phyloP scores from a whole-genome alignment of 257 asterid species.

The Rhazya stricta region DNA sequence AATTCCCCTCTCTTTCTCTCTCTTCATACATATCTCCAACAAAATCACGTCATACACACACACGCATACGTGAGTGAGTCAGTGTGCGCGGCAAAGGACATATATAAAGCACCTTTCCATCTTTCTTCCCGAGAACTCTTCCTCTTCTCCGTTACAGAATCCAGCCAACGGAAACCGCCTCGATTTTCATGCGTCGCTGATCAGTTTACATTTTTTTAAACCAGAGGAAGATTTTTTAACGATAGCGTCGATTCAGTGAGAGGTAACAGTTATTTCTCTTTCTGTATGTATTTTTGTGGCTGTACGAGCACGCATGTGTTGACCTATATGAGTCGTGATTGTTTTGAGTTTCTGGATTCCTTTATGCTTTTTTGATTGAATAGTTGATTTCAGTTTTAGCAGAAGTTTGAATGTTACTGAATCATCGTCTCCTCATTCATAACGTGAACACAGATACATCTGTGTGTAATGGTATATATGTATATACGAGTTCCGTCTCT shows the following conservation, averaged over 20 bases:
- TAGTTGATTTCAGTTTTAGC: neutral
- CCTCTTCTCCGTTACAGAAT: conserved; percentile 7
- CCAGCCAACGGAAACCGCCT: neutral
- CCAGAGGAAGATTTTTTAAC: neutral
- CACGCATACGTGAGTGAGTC: neutral
- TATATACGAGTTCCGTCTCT: too few relatives aligned
- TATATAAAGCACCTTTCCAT: conserved; percentile 11
- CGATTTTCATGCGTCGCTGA: too few relatives aligned
- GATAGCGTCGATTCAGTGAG: neutral
- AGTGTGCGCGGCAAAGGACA: conserved; percentile 2
- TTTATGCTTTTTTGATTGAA: neutral
- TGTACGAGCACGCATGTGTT: neutral
- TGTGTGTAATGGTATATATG: neutral
- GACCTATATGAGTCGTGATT: neutral
- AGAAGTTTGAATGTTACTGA: neutral
- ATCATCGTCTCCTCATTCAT: neutral
- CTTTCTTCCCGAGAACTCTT: conserved; percentile 13
- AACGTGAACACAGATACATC: neutral
- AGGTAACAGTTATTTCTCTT: neutral
- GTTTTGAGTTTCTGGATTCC: neutral
- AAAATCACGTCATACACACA: neutral
- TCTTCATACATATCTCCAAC: neutral
- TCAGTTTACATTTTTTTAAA: neutral
- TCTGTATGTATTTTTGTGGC: neutral
- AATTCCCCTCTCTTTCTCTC: neutral